These are phyloP conservation scores for Macrolepiota fuliginosa DNA, from an alignment of 768 basidiomycete genomes.

Conservation along the genomic window DNA sequence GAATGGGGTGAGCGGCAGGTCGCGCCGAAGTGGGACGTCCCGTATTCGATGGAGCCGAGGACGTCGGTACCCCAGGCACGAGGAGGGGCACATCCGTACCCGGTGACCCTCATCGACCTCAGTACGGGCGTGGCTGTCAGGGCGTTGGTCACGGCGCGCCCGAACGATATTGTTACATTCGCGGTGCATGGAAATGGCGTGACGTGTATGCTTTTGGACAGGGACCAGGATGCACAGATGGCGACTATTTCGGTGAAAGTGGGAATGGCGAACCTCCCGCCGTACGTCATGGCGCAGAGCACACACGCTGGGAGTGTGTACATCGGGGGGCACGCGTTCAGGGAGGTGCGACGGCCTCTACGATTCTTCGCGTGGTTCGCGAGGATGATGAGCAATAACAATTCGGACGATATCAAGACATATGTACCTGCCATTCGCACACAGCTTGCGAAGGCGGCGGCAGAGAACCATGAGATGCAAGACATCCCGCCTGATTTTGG, in stretches of 20 bases:
- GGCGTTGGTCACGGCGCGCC: slow-evolving; percentile 3
- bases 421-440: background rate
- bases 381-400: background rate
- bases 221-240: background rate
- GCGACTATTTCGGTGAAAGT: slow-evolving; percentile 10
- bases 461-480: background rate
- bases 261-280: slow-evolving; percentile 21
- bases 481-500: background rate
- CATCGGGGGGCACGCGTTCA: background rate
- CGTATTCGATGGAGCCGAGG: background rate
- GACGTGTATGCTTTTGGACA: slow-evolving; percentile 19
- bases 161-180: slow-evolving; percentile 13
- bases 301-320: background rate
- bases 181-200: slow-evolving; percentile 18
- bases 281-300: slow-evolving; percentile 14
- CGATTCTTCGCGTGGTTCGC: background rate
- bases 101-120: slow-evolving; percentile 10
- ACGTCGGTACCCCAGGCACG: background rate
- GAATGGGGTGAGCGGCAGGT: slow-evolving; percentile 14
- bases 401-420: background rate
- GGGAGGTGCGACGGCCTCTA: background rate
- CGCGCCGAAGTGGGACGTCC: slow-evolving; percentile 1
- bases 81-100: background rate
- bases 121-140: slow-evolving; percentile 1
- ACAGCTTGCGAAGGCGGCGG: background rate